Base-by-base conservation (phyloP, 148 eudicot genomes). In the Simmondsia chinensis region DNA sequence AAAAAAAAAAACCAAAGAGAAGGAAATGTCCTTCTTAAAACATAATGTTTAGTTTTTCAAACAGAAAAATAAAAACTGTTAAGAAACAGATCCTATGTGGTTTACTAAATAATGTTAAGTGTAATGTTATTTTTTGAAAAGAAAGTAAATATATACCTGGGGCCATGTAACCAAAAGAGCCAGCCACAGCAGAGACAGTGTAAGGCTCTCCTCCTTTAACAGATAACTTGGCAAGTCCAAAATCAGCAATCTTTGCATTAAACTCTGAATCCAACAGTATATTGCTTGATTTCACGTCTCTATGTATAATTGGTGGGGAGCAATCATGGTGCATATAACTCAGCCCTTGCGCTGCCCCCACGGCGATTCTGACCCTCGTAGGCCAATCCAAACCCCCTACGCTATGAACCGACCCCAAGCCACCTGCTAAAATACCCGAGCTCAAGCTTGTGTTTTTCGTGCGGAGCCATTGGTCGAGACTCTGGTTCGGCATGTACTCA, bases 271-370 rank as follows among this genome's bases (percentile, higher is more conserved):
- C 93, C 54, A 82, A 26, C 69, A 82, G 61, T 24, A 82, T 77
- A 24, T 82, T 82, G 42, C 93, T 78, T 1, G 77, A 82, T 44
- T 82, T 82, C 13, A 82, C 67, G 48, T 82, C 93, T 16, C 94
- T 68, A 29, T 82, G 94, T 36, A 82, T 55, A 12, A 82, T 73
- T 1, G 94, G 62, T 26, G 73, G 77, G 34, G 73, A 55, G 44
- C 82, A 78, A 48, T 82, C 86, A 43, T 78, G 79, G 70, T 82
- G 86, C 82, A 82, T 69, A 36, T 82, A 82, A 40, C 77, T 51
- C 11, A 82, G 60, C 26, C 91, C 91, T 54, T 74, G 84, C 18
- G 91, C 85, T 25, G 78, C 74, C 21, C 78, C 91, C 6, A 77
- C 47, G 8, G 91, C 91, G 18, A 82, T 69, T 17, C 54, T 65